Conservation (phyloP, 768 basidiomycete species). For the Hypholoma sublateritium region DNA sequence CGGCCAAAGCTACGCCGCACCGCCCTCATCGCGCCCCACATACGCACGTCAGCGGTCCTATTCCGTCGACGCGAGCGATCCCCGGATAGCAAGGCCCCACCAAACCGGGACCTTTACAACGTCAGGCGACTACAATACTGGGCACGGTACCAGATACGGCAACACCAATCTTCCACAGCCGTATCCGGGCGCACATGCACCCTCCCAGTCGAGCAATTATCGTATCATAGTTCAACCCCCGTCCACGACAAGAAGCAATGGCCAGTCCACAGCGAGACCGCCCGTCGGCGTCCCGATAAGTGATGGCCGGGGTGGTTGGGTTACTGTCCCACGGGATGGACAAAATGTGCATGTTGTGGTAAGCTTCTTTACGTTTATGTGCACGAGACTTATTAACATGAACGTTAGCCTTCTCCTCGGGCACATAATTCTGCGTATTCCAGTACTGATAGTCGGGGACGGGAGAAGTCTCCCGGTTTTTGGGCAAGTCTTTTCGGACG, state of each 20-base stretch:
- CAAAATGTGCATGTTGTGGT: slow-evolving; percentile 5
- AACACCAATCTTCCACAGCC: too few relatives aligned
- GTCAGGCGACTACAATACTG: background rate
- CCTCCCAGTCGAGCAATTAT: background rate
- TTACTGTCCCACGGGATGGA: slow-evolving; percentile 1
- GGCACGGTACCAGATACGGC: background rate
- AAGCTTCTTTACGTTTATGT: background rate
- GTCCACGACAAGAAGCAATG: background rate
- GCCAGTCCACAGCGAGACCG: background rate
- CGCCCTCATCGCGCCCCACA: background rate
- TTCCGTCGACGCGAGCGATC: slow-evolving; percentile 1
- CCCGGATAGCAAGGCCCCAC: background rate
- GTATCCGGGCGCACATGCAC: too few relatives aligned
- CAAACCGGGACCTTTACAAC: background rate
- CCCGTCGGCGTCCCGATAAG: slow-evolving; percentile 8
- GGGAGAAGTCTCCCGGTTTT: background rate
- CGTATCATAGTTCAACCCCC: background rate
- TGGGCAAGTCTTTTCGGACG: background rate
- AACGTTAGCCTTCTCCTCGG: background rate
- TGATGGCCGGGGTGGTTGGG: slow-evolving; percentile 11
- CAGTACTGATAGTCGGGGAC: background rate
- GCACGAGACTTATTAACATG: background rate
- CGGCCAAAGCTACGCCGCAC: background rate
- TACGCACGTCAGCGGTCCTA: slow-evolving; percentile 1
- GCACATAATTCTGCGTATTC: background rate